Conservation (phyloP, 306 rosid species). For the Trichosanthes truncata region DNA sequence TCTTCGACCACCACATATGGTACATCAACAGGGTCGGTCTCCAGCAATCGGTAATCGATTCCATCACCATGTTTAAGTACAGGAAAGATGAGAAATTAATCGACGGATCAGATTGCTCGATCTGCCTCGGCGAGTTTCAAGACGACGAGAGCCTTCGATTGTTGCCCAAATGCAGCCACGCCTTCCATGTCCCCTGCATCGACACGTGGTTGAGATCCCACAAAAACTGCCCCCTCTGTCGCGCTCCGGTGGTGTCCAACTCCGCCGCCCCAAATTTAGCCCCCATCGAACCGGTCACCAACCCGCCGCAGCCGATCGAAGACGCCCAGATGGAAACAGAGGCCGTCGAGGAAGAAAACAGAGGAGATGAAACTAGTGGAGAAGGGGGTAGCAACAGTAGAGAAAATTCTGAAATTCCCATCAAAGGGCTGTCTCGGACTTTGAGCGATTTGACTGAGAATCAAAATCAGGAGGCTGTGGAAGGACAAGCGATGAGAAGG, state of each 20-base stretch:
- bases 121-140: constrained; percentile 65
- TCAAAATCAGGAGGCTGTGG: neutral
- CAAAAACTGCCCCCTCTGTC: constrained; percentile 43
- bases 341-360: neutral
- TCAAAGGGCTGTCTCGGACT: neutral
- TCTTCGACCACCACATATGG: constrained; percentile 40
- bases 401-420: neutral
- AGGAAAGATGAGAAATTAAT: constrained; percentile 42
- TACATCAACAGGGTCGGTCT: constrained; percentile 52
- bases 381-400: neutral
- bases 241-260: constrained; percentile 30
- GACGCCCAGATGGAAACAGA: neutral
- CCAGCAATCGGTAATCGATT: constrained; percentile 50
- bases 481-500: neutral
- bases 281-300: neutral
- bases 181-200: constrained; percentile 33
- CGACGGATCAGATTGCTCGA: constrained; percentile 69
- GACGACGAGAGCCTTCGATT: constrained; percentile 50
- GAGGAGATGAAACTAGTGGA: neutral
- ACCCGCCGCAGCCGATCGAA: neutral
- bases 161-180: constrained; percentile 74
- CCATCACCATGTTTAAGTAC: constrained; percentile 44
- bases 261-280: neutral
- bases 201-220: constrained; percentile 37
- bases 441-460: neutral